Evolutionary conservation across 352 stramenopile species (phyloP).

Genomic region (Globisporangium barbulae): DNA sequence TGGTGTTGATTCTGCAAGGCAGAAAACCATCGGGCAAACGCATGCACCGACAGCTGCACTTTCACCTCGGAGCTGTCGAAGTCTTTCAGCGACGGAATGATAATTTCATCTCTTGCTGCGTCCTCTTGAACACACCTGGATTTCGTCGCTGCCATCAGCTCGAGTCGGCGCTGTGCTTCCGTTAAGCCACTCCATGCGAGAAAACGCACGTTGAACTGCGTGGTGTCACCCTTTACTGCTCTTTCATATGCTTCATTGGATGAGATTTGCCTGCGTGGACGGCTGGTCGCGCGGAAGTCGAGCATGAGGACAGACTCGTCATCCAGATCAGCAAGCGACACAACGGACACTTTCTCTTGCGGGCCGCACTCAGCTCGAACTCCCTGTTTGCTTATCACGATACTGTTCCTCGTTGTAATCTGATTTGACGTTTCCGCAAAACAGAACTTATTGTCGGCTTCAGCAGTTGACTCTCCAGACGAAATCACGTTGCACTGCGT

Average conservation of each 20-base stretch:
- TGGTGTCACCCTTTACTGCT: neutral
- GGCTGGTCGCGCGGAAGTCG: conserved; percentile 27
- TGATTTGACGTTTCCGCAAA: neutral
- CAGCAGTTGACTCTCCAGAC: conserved; percentile 16
- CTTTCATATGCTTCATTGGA: neutral
- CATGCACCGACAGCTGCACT: conserved; percentile 36
- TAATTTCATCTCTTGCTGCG: conserved; percentile 31
- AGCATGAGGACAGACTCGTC: conserved; percentile 44
- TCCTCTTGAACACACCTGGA: conserved; percentile 42
- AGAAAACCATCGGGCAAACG: conserved; percentile 61
- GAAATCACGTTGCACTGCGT: conserved; percentile 42
- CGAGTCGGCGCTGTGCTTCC: conserved; percentile 34
- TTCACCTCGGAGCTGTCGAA: conserved; percentile 45
- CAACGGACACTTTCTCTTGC: conserved; percentile 43
- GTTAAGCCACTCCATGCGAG: conserved; percentile 43
- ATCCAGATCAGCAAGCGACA: conserved; percentile 46
- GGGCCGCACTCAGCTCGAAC: neutral
- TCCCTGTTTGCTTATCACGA: neutral
- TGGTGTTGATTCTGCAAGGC: conserved; percentile 37
- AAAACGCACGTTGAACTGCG: conserved; percentile 18
- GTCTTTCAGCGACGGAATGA: conserved; percentile 38
- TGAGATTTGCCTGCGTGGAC: conserved; percentile 1
- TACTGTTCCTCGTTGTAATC: neutral
- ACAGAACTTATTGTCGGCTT: conserved; percentile 10
- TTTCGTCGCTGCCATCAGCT: conserved; percentile 57